These are phyloP conservation scores for Pythium sp. DNA, from an alignment of 352 stramenopile species.

Conservation along the genomic window DNA sequence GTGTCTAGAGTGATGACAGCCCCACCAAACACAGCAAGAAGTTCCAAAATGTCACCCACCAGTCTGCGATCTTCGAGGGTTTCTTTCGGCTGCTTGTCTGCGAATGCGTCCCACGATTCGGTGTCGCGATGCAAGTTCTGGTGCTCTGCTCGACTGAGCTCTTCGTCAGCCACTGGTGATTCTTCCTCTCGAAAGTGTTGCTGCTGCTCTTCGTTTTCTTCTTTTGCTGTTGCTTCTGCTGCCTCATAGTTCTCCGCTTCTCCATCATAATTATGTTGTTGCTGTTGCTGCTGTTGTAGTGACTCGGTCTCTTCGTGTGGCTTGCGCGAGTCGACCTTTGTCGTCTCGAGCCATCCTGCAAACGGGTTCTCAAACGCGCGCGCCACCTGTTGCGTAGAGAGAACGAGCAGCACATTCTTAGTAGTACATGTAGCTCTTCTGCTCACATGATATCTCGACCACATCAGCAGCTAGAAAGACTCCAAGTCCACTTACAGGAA, in stretches of 20 bases:
- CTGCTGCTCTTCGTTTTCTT: background rate
- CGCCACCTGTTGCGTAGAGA: background rate
- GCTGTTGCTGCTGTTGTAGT: background rate
- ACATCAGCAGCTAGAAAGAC: background rate
- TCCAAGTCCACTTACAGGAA: background rate
- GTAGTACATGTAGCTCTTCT: background rate
- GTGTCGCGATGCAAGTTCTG: background rate
- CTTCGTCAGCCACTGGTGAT: background rate
- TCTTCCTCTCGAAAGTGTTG: background rate
- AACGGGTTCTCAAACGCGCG: conserved; percentile 14
- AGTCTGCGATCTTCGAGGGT: conserved; percentile 4
- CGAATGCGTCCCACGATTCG: background rate
- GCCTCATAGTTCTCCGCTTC: background rate
- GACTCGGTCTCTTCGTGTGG: background rate
- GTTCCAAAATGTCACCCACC: background rate
- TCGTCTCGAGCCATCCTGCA: background rate
- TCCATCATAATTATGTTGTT: background rate
- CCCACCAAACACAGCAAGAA: background rate
- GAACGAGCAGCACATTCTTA: background rate
- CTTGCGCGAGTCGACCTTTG: background rate
- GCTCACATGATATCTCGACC: background rate
- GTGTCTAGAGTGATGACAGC: background rate
- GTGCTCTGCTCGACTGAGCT: background rate
- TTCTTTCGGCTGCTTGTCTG: background rate
- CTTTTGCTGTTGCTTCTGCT: background rate